phyloP scores from a whole-genome alignment of 176 grass and related monocot species.

The Oryza rufipogon region DNA sequence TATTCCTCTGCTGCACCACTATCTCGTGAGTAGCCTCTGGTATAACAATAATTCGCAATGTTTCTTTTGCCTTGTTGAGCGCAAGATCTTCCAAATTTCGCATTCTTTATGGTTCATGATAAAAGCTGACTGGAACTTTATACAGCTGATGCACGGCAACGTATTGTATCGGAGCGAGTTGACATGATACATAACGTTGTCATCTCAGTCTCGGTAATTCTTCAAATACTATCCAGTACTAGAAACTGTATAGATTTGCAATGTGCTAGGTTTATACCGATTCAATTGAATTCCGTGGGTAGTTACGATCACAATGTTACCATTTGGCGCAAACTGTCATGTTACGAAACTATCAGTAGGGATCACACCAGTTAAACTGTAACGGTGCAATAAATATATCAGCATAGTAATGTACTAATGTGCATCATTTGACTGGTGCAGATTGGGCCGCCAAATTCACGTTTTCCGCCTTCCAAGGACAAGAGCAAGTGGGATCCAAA shows the following conservation, averaged over 20 bases:
- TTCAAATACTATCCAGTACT: conserved; percentile 39
- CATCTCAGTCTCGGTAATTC: conserved; percentile 90
- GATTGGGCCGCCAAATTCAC: conserved; percentile 86
- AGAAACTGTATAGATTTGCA: neutral
- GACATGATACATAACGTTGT: conserved; percentile 94
- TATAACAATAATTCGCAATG: conserved; percentile 23
- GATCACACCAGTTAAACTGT: neutral
- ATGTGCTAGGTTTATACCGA: neutral
- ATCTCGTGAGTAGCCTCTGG: conserved; percentile 65
- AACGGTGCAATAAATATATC: neutral
- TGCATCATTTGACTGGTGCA: conserved; percentile 37
- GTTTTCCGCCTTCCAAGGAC: conserved; percentile 75
- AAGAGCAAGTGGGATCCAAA: conserved; percentile 80
- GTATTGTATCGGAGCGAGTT: conserved; percentile 91
- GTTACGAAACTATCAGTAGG: neutral
- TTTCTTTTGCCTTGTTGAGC: conserved; percentile 21
- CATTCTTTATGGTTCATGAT: neutral
- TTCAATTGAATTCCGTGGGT: neutral
- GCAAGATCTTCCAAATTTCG: conserved; percentile 2
- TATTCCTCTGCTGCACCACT: conserved; percentile 96
- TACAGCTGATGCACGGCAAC: conserved; percentile 95
- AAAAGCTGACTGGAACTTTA: conserved; percentile 41
- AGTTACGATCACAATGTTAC: conserved; percentile 15
- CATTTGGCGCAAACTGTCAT: neutral
- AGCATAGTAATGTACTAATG: conserved; percentile 3